Evolutionary conservation across 2,329 filamentous ascomycete species (phyloP).

Genomic region (Ophiostoma montium): DNA sequence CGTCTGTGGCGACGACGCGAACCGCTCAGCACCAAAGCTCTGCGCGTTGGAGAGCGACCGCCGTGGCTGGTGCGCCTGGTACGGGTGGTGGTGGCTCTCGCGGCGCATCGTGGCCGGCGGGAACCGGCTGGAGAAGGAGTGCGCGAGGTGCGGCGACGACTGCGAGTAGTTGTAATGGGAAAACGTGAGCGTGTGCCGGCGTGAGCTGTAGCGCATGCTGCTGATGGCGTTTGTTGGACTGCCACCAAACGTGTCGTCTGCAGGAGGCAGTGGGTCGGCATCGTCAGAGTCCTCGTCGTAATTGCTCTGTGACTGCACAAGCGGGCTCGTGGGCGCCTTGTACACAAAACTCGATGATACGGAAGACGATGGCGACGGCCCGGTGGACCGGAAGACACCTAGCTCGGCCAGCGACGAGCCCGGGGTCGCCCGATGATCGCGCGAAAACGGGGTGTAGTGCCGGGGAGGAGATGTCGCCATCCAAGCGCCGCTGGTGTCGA

Average conservation of each 20-base stretch:
- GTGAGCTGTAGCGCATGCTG: constrained; percentile 20
- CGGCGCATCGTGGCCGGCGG: constrained; percentile 30
- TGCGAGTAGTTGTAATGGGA: constrained; percentile 24
- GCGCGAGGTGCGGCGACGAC: constrained; percentile 14
- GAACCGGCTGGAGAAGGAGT: constrained; percentile 19
- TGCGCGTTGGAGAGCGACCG: constrained; percentile 49
- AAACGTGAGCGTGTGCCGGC: constrained; percentile 61
- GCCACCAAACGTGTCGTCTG: constrained; percentile 29
- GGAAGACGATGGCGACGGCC: constrained; percentile 51
- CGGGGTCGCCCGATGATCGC: constrained; percentile 18
- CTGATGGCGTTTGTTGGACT: constrained; percentile 15
- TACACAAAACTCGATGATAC: constrained; percentile 69
- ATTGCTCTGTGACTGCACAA: constrained; percentile 80
- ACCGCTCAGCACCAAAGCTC: not conserved
- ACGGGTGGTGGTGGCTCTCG: constrained; percentile 47
- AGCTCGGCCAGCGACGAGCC: not conserved
- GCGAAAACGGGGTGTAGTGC: constrained; percentile 32
- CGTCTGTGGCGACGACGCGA: constrained; percentile 24
- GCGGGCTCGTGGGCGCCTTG: constrained; percentile 78
- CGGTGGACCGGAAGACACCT: constrained; percentile 20
- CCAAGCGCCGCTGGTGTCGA: constrained; percentile 26
- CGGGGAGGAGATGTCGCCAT: constrained; percentile 42
- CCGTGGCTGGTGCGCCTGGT: constrained; percentile 66
- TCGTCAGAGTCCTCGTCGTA: constrained; percentile 35
- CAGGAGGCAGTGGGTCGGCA: constrained; percentile 27